These are phyloP conservation scores for Phytopythium chamaehyphon DNA, from an alignment of 352 stramenopile species.

Conservation along the genomic window DNA sequence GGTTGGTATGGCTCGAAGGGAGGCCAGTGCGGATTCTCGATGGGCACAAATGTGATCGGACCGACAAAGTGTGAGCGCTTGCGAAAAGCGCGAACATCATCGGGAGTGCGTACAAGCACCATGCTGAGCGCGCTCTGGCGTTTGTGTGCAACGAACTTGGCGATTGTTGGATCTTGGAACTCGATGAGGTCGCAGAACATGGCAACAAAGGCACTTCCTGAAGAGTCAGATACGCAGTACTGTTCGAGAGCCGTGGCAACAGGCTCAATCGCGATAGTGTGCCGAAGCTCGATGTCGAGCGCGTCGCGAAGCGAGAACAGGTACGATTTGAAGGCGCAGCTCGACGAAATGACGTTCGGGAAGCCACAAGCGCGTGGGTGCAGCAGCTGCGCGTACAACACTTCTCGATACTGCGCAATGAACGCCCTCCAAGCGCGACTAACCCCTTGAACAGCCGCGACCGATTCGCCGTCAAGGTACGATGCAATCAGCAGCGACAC, in stretches of 20 bases:
- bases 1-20: slow-evolving; percentile 39
- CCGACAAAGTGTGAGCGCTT: slow-evolving; percentile 39
- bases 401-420: slow-evolving; percentile 29
- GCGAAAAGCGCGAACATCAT: slow-evolving; percentile 60
- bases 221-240: slow-evolving; percentile 43
- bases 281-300: slow-evolving; percentile 41
- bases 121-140: slow-evolving; percentile 58
- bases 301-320: slow-evolving; percentile 38
- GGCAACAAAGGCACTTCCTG: slow-evolving; percentile 58
- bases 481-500: slow-evolving; percentile 47
- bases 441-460: slow-evolving; percentile 37
- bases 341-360: slow-evolving; percentile 32
- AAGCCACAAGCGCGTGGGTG: slow-evolving; percentile 23
- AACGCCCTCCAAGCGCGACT: slow-evolving; percentile 37
- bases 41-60: slow-evolving; percentile 61
- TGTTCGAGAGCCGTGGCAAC: slow-evolving; percentile 42
- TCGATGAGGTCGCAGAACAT: slow-evolving; percentile 79
- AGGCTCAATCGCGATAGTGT: slow-evolving; percentile 32
- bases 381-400: slow-evolving; percentile 36
- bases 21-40: slow-evolving; percentile 70
- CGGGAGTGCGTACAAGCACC: slow-evolving; percentile 51
- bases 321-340: slow-evolving; percentile 48
- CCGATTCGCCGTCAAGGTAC: slow-evolving; percentile 43
- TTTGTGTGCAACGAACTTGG: slow-evolving; percentile 47
- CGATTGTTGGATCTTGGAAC: slow-evolving; percentile 53